Percentiles rank a stretch among this genome's conserved stretches.
Evolutionary conservation across 169 alveolate genomes (phyloP).

Genomic region (Plasmodium coatneyi): DNA sequence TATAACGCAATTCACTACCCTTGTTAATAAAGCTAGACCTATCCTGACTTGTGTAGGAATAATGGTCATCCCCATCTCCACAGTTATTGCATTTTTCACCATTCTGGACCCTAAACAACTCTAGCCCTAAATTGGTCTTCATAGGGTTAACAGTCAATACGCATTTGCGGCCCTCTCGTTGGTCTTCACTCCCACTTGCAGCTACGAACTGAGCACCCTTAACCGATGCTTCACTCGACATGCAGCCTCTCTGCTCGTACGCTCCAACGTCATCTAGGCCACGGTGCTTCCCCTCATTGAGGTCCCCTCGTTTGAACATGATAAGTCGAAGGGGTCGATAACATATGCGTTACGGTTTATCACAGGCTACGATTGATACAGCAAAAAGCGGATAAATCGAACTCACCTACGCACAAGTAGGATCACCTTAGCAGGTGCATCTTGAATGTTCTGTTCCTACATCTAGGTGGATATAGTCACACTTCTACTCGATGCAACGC

Average conservation of each 20-base stretch:
- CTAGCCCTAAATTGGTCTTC: not conserved
- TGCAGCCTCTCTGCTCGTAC: not conserved
- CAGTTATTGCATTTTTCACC: not conserved
- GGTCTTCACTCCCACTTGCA: not conserved
- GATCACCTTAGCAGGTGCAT: not conserved
- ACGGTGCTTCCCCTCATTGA: not conserved
- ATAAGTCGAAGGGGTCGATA: not conserved
- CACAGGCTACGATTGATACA: not conserved
- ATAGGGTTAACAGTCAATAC: not conserved
- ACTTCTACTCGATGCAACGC: not conserved
- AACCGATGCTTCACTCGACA: not conserved
- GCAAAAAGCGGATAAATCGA: not conserved
- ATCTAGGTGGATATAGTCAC: not conserved
- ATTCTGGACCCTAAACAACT: not conserved
- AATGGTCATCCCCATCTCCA: not conserved
- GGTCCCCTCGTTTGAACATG: constrained; percentile 6
- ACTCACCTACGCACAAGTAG: not conserved
- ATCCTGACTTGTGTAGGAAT: not conserved
- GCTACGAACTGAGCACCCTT: not conserved
- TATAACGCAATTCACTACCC: not conserved
- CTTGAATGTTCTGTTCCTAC: not conserved
- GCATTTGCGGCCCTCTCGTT: not conserved
- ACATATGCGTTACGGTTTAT: not conserved
- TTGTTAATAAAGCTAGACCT: not conserved
- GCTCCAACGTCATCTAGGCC: not conserved